phyloP scores from a whole-genome alignment of 1,284 basidiomycete genomes.

The Ustilago trichophora region DNA sequence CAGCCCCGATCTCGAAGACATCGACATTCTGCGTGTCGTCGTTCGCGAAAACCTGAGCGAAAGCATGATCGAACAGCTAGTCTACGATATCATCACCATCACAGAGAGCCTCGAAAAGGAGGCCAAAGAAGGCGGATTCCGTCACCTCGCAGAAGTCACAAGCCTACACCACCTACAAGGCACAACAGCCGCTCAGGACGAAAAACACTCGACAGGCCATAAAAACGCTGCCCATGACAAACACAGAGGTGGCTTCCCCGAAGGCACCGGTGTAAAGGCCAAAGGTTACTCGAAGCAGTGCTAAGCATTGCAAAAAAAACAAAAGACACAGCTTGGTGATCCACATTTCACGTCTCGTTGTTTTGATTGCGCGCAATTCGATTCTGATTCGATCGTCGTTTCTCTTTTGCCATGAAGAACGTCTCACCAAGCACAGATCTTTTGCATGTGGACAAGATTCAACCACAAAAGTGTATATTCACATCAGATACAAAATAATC shows the following conservation, averaged over 20 bases:
- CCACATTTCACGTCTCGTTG: too few species aligned
- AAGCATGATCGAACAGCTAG: constrained; percentile 60
- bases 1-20: constrained; percentile 45
- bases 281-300: constrained; percentile 62
- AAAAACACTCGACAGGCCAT: constrained; percentile 7
- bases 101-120: constrained; percentile 54
- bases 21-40: constrained; percentile 64
- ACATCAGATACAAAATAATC: too few species aligned
- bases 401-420: too few species aligned
- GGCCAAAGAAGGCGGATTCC: constrained; percentile 18
- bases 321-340: too few species aligned
- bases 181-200: constrained; percentile 3
- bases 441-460: too few species aligned
- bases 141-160: constrained; percentile 27
- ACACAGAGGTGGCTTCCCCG: constrained; percentile 36
- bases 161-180: constrained; percentile 2
- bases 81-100: constrained; percentile 61
- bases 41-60: constrained; percentile 60
- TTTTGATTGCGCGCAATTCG: too few species aligned
- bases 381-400: too few species aligned
- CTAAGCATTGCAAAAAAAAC: constrained; percentile 23
- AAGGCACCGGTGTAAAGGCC: constrained; percentile 39
- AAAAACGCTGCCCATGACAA: constrained; percentile 42
- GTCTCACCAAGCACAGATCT: too few species aligned
- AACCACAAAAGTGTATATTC: too few species aligned